Percentiles rank a stretch among this genome's conserved stretches.
These are phyloP conservation scores for Passalora sequoiae DNA, from an alignment of 2,329 filamentous ascomycete genomes.

Conservation along the genomic window DNA sequence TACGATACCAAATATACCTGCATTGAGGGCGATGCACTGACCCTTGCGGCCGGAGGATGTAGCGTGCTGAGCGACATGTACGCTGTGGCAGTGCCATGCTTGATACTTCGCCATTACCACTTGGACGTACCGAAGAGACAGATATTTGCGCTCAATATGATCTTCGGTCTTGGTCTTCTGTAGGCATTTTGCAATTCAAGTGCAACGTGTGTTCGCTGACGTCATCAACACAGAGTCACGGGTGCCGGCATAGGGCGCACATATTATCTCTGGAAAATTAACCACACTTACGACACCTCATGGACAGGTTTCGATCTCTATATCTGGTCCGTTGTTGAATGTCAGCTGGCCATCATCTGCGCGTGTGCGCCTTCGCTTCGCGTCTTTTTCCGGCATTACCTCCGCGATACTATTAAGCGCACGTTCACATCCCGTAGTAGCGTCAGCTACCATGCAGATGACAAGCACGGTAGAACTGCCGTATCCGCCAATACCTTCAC, in stretches of 20 bases:
- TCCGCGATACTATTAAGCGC: constrained; percentile 19
- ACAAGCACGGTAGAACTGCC: not conserved
- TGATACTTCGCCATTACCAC: constrained; percentile 22
- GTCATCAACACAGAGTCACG: constrained; percentile 16
- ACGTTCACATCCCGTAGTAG: constrained; percentile 11
- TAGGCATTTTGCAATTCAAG: not conserved
- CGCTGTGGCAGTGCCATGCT: constrained; percentile 24
- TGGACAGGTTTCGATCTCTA: constrained; percentile 28
- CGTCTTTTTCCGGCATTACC: constrained; percentile 28
- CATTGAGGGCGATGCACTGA: constrained; percentile 10
- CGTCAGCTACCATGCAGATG: constrained; percentile 13
- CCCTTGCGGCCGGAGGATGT: constrained; percentile 16
- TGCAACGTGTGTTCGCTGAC: too few species aligned
- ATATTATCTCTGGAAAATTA: constrained; percentile 23
- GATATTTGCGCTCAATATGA: constrained; percentile 23
- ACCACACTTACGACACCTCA: constrained; percentile 19
- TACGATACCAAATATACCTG: constrained; percentile 18
- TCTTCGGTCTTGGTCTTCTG: constrained; percentile 23
- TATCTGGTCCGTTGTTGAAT: constrained; percentile 28
- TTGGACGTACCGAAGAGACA: constrained; percentile 21
- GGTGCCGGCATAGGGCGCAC: constrained; percentile 24
- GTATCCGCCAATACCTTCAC: not conserved
- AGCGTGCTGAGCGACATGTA: constrained; percentile 24
- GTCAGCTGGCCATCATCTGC: constrained; percentile 31
- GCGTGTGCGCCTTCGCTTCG: constrained; percentile 29